Evolutionary conservation across 2,329 filamentous ascomycete species (phyloP), one percentile per base, ranked within the genome.

Genomic region (Aspergillus alliaceus): DNA sequence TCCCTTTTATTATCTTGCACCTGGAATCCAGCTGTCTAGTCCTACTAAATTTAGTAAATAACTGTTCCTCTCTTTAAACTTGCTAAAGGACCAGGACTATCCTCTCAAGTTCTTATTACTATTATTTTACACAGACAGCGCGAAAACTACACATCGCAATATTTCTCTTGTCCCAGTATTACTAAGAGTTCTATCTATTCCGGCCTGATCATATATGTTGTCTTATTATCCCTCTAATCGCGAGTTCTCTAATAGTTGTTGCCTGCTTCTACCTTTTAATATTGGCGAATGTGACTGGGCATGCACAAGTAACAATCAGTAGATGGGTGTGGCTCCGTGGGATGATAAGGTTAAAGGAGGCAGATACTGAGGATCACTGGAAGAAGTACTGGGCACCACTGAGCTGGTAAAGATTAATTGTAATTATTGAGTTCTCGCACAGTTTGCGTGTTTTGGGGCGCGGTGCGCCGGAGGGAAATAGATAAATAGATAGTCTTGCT

Each of bases 311-410:
- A 11, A 57, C 14, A n/a, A 20, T 8, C 0, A 35, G 34, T 18
- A 11, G 9, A 42, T 53, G 14, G 31, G 42, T 8, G 11, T 27
- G 5, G 39, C 15, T 8, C 6, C 32, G 2, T 20, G 24, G 2
- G 22, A 24, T 22, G 34, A 35, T 18, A 15, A 56, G 39, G n/a
- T 56, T 59, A 15, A 8, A n/a, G 22, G 50, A 59, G 27, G 44
- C 47, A 2, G 53, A 56, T 53, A 59, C 49, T 8, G 14, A 49
- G 9, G 46, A 42, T 7, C n/a, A 50, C 9, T 56, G 46, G 53
- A 4, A 37, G n/a, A 54, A 59, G 11, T 56, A 54, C 35, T 56
- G 50, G 57, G 46, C 54, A 11, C 50, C 46, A 8, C 12, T 6
- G 4, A 25, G 39, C 11, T 25, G 22, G 39, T 42, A 42, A 25